A percentile compares a stretch with the other conserved stretches of the same genome.
Evolutionary conservation across 2,329 filamentous ascomycete genomes (phyloP).

Genomic region (Seiridium cupressi): DNA sequence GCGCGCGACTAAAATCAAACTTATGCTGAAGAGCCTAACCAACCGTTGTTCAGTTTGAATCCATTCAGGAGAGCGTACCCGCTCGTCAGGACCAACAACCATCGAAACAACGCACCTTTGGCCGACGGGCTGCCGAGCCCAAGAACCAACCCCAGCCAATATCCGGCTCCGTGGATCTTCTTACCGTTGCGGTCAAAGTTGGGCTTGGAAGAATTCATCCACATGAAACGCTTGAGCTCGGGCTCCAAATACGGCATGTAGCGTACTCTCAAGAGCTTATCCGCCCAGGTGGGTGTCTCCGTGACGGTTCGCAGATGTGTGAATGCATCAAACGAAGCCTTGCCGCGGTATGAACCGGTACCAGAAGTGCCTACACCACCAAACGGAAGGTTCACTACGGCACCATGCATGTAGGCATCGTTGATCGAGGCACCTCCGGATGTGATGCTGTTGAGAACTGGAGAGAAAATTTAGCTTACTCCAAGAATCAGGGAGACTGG

Average conservation of each 20-base stretch:
- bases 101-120: slow-evolving; percentile 51
- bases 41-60: neutral
- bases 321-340: slow-evolving; percentile 64
- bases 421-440: slow-evolving; percentile 68
- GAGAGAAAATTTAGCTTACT: neutral
- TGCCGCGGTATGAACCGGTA: slow-evolving; percentile 74
- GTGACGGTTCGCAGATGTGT: slow-evolving; percentile 51
- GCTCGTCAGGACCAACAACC: slow-evolving; percentile 43
- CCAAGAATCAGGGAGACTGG: too few relatives aligned
- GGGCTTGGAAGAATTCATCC: slow-evolving; percentile 44
- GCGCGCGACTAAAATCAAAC: neutral
- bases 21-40: neutral
- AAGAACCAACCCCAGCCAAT: slow-evolving; percentile 52
- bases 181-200: slow-evolving; percentile 63
- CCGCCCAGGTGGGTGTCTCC: slow-evolving; percentile 65
- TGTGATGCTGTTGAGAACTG: slow-evolving; percentile 60
- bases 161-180: slow-evolving; percentile 46
- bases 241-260: slow-evolving; percentile 60
- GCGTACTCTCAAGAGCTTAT: slow-evolving; percentile 64
- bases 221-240: slow-evolving; percentile 43
- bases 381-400: slow-evolving; percentile 71
- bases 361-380: slow-evolving; percentile 82
- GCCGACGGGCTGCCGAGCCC: slow-evolving; percentile 48
- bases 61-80: slow-evolving; percentile 28
- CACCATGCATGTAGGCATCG: slow-evolving; percentile 69